These are phyloP conservation scores for Lepiota venenata DNA, from an alignment of 768 basidiomycete genomes.

Conservation along the genomic window DNA sequence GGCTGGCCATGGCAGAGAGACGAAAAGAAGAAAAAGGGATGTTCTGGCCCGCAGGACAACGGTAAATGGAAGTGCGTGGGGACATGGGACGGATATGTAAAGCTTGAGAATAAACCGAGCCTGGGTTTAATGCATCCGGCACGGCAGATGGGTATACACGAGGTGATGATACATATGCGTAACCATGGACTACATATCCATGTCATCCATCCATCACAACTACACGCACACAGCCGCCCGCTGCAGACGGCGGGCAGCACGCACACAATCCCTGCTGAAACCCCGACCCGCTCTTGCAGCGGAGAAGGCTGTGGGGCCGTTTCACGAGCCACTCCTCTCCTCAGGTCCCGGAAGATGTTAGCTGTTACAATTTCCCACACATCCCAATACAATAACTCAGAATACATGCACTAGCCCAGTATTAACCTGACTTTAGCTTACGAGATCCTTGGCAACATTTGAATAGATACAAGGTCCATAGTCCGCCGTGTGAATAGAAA, in stretches of 20 bases:
- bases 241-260: neutral
- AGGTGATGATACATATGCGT: neutral
- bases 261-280: no score
- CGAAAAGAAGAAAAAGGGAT: neutral
- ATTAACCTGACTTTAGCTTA: slow-evolving; percentile 11
- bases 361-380: slow-evolving; percentile 2
- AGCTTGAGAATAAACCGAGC: neutral
- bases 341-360: neutral
- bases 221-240: slow-evolving; percentile 5
- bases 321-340: neutral
- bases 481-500: neutral
- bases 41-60: neutral
- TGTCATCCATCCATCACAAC: neutral
- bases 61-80: neutral
- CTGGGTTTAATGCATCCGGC: neutral
- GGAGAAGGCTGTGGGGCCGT: neutral
- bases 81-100: neutral
- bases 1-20: neutral
- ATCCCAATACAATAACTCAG: neutral
- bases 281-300: neutral
- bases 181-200: slow-evolving; percentile 6
- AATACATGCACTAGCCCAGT: neutral
- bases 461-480: neutral
- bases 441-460: neutral
- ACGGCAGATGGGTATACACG: slow-evolving; percentile 1